Evolutionary conservation across 2,329 filamentous ascomycete species (phyloP).

Genomic region (Elsinoe australis): DNA sequence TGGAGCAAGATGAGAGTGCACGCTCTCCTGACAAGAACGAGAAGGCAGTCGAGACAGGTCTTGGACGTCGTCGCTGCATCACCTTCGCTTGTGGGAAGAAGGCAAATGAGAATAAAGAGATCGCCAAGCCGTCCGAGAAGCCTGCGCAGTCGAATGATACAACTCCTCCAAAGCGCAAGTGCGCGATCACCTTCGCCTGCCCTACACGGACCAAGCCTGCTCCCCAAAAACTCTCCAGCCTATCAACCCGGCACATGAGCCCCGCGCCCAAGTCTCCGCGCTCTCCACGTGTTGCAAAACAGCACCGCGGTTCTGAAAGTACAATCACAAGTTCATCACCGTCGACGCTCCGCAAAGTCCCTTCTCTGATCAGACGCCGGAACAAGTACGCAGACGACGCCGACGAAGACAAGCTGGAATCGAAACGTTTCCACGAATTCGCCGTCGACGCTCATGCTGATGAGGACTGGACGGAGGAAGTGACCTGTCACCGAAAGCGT

Average conservation of each 20-base stretch:
- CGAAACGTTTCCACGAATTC: slow-evolving; percentile 77
- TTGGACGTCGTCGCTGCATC: slow-evolving; percentile 79
- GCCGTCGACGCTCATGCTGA: slow-evolving; percentile 72
- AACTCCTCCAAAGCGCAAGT: slow-evolving; percentile 47
- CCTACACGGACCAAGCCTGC: slow-evolving; percentile 40
- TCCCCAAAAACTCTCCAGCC: slow-evolving; percentile 23
- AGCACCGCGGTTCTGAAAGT: slow-evolving; percentile 44
- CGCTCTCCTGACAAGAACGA: slow-evolving; percentile 36
- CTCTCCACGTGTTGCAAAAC: slow-evolving; percentile 28
- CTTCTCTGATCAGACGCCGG: slow-evolving; percentile 27
- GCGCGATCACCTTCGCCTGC: slow-evolving; percentile 68
- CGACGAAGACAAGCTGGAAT: slow-evolving; percentile 46
- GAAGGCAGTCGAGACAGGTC: slow-evolving; percentile 52
- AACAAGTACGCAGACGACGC: slow-evolving; percentile 33
- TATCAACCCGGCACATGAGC: slow-evolving; percentile 31
- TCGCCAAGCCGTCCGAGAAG: slow-evolving; percentile 26
- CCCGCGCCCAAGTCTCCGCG: slow-evolving; percentile 34
- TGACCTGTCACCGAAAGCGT: slow-evolving; percentile 55
- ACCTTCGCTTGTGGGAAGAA: slow-evolving; percentile 70
- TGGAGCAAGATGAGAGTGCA: slow-evolving; percentile 32
- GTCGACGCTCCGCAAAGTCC: slow-evolving; percentile 35
- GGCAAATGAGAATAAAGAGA: slow-evolving; percentile 24
- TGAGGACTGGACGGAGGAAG: slow-evolving; percentile 84
- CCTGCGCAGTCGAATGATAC: slow-evolving; percentile 22
- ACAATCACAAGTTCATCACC: slow-evolving; percentile 45